phyloP scores from a whole-genome alignment of 805 yeast species.

The Yarrowia porcina region DNA sequence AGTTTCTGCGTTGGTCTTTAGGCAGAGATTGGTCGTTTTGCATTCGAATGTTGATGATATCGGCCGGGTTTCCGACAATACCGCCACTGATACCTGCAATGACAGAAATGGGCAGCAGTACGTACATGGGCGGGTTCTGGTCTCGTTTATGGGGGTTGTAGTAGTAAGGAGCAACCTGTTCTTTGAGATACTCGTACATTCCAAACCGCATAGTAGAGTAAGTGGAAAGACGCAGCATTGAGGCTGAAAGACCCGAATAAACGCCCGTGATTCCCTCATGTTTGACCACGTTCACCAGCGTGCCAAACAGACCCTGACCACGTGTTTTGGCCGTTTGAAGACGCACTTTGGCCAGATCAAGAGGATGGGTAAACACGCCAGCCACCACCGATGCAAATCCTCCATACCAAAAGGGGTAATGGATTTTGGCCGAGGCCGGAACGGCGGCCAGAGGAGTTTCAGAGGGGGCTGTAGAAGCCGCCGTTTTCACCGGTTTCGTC shows the following conservation, averaged over 20 bases:
- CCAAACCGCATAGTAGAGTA: constrained; percentile 86
- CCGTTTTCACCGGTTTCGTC: not conserved
- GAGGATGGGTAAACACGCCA: constrained; percentile 57
- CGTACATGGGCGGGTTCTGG: constrained; percentile 54
- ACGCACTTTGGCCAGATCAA: constrained; percentile 83
- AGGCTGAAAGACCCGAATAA: constrained; percentile 82
- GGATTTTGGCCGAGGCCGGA: not conserved
- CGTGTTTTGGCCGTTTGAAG: constrained; percentile 68
- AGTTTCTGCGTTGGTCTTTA: constrained; percentile 61
- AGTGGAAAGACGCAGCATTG: constrained; percentile 79
- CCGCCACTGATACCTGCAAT: constrained; percentile 84
- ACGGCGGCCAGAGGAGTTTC: not conserved
- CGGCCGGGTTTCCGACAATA: constrained; percentile 82
- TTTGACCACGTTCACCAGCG: constrained; percentile 58
- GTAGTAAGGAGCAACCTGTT: constrained; percentile 38
- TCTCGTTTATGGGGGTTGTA: constrained; percentile 28
- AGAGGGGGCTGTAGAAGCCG: too few relatives aligned
- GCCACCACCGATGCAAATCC: constrained; percentile 44
- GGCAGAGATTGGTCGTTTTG: constrained; percentile 80
- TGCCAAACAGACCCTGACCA: constrained; percentile 59
- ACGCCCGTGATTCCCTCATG: constrained; percentile 61
- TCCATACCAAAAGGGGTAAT: constrained; percentile 43
- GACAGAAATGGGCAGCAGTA: constrained; percentile 75
- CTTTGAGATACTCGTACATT: constrained; percentile 74
- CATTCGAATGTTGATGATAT: constrained; percentile 84